phyloP scores from a whole-genome alignment of 176 grass and related monocot species.

The Oryza brachyantha region DNA sequence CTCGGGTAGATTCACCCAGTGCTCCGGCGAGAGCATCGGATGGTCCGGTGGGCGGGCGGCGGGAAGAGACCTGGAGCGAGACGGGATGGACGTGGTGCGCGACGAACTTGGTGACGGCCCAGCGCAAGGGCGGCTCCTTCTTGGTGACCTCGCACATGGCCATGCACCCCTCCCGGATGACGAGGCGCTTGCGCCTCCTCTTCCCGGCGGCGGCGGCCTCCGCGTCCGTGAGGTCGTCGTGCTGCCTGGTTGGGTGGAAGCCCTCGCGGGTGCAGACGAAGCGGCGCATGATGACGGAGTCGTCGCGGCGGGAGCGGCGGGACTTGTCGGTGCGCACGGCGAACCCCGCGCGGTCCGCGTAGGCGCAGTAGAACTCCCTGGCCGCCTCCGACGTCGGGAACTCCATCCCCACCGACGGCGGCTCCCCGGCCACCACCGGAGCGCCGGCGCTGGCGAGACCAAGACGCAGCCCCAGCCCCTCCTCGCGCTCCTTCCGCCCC shows the following conservation, averaged over 20 bases:
- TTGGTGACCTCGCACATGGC: conserved; percentile 63
- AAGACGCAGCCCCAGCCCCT: not conserved
- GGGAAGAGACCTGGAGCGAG: conserved; percentile 4
- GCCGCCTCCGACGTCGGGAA: conserved; percentile 51
- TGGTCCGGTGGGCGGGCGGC: not conserved
- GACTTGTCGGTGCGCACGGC: conserved; percentile 63
- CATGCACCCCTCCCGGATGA: conserved; percentile 60
- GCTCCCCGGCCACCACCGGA: conserved; percentile 12
- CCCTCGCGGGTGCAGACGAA: conserved; percentile 65
- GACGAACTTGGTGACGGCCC: conserved; percentile 58
- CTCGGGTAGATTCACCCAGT: not conserved
- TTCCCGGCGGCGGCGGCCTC: conserved; percentile 41
- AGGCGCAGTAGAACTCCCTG: conserved; percentile 59
- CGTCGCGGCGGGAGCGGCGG: conserved; percentile 55
- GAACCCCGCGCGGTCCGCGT: conserved; percentile 44
- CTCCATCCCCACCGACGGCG: conserved; percentile 53
- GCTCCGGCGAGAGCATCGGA: not conserved
- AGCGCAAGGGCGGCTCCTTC: conserved; percentile 44
- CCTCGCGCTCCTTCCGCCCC: not conserved
- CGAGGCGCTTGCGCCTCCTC: conserved; percentile 42
- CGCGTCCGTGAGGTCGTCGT: not conserved
- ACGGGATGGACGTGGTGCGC: conserved; percentile 51
- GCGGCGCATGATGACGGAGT: conserved; percentile 62
- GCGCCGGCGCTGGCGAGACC: not conserved
- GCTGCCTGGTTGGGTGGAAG: conserved; percentile 45